phyloP scores from a whole-genome alignment of 345 rosid genomes.

The Arabis hirsuta region DNA sequence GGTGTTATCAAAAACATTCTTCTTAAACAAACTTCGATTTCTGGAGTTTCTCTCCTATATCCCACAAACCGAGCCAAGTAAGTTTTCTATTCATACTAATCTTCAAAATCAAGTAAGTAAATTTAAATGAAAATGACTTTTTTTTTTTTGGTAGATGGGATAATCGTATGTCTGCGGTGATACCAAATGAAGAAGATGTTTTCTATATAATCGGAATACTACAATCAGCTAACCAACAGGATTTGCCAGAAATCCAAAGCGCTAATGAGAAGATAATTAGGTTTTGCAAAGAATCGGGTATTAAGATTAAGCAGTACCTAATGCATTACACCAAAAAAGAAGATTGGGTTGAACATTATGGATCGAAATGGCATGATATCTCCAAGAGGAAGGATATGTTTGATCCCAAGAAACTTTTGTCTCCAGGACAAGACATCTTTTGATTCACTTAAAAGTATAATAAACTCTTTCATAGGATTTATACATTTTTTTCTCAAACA shows the following conservation, averaged over 20 bases:
- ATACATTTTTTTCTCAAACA: too few species aligned
- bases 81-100: constrained; percentile 25
- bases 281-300: constrained; percentile 60
- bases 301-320: constrained; percentile 70
- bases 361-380: constrained; percentile 71
- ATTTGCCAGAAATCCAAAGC: constrained; percentile 50
- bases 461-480: neutral
- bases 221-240: constrained; percentile 55
- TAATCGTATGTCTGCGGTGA: constrained; percentile 67
- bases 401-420: constrained; percentile 77
- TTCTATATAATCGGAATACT: constrained; percentile 77
- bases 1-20: constrained; percentile 71
- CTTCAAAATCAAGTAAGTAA: neutral
- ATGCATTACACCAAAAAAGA: constrained; percentile 51
- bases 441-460: neutral
- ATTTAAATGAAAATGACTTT: neutral
- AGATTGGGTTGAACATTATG: constrained; percentile 81
- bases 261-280: constrained; percentile 58
- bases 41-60: constrained; percentile 65
- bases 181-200: constrained; percentile 74
- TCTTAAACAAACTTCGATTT: constrained; percentile 59
- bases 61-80: constrained; percentile 78
- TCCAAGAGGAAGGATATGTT: constrained; percentile 53
- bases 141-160: constrained; percentile 69
- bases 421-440: constrained; percentile 90